A percentile compares a stretch with the other conserved stretches of the same genome.
phyloP scores from a whole-genome alignment of 208 protist species.

The Trypanosoma theileri region DNA sequence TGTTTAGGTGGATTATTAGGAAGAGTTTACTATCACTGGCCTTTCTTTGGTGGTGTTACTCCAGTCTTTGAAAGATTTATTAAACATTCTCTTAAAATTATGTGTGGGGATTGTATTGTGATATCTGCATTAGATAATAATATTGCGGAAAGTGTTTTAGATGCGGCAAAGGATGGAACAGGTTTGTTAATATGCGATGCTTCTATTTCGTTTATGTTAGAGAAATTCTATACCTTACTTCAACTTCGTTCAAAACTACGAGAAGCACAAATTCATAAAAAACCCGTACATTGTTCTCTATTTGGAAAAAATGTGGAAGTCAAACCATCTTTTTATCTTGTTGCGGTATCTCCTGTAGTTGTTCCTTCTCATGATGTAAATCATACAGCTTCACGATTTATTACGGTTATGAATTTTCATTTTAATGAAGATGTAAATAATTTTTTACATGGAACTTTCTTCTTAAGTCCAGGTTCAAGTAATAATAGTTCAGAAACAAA shows the following conservation, averaged over 20 bases:
- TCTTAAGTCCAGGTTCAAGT: slow-evolving; percentile 14
- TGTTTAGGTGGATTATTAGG: slow-evolving; percentile 28
- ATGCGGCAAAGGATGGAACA: slow-evolving; percentile 49
- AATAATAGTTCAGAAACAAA: slow-evolving; percentile 9
- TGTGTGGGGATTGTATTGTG: slow-evolving; percentile 52
- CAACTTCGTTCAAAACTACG: slow-evolving; percentile 23
- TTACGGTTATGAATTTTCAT: slow-evolving; percentile 34
- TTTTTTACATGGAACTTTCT: slow-evolving; percentile 9
- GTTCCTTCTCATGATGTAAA: slow-evolving; percentile 15
- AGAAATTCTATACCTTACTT: slow-evolving; percentile 34
- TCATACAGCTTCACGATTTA: slow-evolving; percentile 2
- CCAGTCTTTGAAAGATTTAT: slow-evolving; percentile 46
- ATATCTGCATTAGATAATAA: slow-evolving; percentile 48
- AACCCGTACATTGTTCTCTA: slow-evolving; percentile 11
- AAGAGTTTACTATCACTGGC: slow-evolving; percentile 55
- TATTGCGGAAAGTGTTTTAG: slow-evolving; percentile 41
- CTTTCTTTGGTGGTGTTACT: slow-evolving; percentile 57
- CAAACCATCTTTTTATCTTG: slow-evolving; percentile 55
- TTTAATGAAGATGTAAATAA: neutral
- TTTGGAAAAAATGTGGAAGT: slow-evolving; percentile 51
- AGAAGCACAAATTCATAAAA: neutral
- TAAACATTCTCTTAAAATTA: slow-evolving; percentile 38
- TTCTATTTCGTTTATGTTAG: slow-evolving; percentile 23
- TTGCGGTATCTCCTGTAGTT: slow-evolving; percentile 44
- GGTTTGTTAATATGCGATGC: slow-evolving; percentile 79